Base-by-base conservation (phyloP, 2,329 filamentous ascomycete species). In the Diaporthe sp. region DNA sequence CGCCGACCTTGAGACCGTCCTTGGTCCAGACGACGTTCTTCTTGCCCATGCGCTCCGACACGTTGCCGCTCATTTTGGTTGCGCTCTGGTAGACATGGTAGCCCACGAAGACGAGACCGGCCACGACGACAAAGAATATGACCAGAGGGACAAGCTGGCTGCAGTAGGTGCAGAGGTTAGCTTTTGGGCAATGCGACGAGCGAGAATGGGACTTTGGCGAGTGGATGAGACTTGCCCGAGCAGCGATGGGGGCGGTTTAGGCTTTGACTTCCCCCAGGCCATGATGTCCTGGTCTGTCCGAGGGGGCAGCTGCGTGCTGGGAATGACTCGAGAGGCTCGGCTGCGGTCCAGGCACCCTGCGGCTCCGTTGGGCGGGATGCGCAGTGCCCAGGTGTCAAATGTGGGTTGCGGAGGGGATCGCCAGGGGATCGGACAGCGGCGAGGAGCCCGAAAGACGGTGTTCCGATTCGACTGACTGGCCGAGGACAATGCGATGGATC, bases 11-110 rank as follows among this genome's bases (percentile, higher is more conserved):
- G 76, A 94, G 84, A 72, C 94, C 94, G 73, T 95, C 93, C 82
- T 94, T 94, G 52, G 92, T 92, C 83, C 95, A 93, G 54, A 91
- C 87, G 73, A 96, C 89, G 81, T 95, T 93, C 85, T 93, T 94
- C 85, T 91, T 91, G 82, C 92, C 91, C 90, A 95, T 93, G 80
- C 91, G 91, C 83, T 92, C 87, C 66, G 89, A 89, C 61, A 93
- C 92, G 74, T 89, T 87, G 75, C 90, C 86, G 76, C 90, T 89
- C 79, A 96, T 92, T 82, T 93, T 89, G 83, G 87, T 87, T 72
- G 90, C 87, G 83, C 91, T 91, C 72, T 93, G 83, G 84, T 93
- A 95, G 82, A 95, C 88, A 76, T 94, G 92, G 83, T 95, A 95
- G 76, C 90, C 89, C 74, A 96, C 86, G 84, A 91, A 94, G 73